Percentiles rank a stretch among this genome's conserved stretches.
phyloP scores from a whole-genome alignment of 1,139 yeast genomes.

The Yamadazyma oceani region DNA sequence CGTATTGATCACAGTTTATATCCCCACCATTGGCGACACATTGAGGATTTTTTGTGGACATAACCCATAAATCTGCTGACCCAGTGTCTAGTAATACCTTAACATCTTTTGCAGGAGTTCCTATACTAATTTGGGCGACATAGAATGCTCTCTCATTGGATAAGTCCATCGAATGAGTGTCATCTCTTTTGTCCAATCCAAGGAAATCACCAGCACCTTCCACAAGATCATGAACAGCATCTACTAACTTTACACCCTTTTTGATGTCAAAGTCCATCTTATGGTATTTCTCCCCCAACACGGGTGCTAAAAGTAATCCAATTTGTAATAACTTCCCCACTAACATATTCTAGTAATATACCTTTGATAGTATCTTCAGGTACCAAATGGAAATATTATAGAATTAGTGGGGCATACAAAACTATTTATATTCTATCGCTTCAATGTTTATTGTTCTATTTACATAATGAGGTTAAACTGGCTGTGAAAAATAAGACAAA shows the following conservation, averaged over 20 bases:
- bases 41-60: conserved; percentile 22
- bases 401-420: no score
- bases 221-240: conserved; percentile 19
- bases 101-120: conserved; percentile 54
- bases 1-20: conserved; percentile 39
- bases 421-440: no score
- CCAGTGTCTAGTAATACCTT: conserved; percentile 65
- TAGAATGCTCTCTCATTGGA: conserved; percentile 26
- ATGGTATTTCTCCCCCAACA: conserved; percentile 17
- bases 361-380: no score
- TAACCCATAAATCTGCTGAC: conserved; percentile 67
- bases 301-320: conserved; percentile 12
- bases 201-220: conserved; percentile 7
- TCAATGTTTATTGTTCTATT: no score
- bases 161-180: conserved; percentile 11
- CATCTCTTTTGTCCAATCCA: conserved; percentile 9
- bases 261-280: conserved; percentile 29
- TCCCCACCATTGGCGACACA: conserved; percentile 20
- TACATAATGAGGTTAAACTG: no score
- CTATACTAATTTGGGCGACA: conserved; percentile 45
- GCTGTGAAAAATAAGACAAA: no score
- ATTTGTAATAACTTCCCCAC: neutral
- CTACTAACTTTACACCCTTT: conserved; percentile 23
- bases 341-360: conserved; percentile 1
- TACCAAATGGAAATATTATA: no score